phyloP scores from a whole-genome alignment of 2,329 filamentous ascomycete species.

The Conoideocrella luteorostrata region DNA sequence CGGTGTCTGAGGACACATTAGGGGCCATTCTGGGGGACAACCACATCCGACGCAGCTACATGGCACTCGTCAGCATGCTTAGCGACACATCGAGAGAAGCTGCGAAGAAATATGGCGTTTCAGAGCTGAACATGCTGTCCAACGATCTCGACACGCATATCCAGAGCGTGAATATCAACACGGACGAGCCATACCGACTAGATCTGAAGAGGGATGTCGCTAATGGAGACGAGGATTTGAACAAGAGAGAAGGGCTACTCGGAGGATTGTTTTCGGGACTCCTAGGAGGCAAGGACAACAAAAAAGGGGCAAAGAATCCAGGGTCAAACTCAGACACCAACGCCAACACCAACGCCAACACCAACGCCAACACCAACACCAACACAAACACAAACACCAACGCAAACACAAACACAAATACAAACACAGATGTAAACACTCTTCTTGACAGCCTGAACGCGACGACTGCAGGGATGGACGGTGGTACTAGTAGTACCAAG shows the following conservation, averaged over 20 bases:
- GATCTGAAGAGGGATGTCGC: background rate
- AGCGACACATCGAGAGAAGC: constrained; percentile 11
- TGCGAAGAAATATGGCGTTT: constrained; percentile 7
- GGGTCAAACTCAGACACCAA: background rate
- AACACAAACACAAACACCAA: too few species aligned
- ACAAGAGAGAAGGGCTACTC: background rate
- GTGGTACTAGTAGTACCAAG: background rate
- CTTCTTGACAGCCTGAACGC: too few species aligned
- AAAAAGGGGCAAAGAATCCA: background rate
- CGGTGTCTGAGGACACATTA: background rate
- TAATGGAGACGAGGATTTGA: background rate
- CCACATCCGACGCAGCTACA: constrained; percentile 12
- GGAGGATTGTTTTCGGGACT: too few species aligned
- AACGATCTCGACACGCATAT: constrained; percentile 12
- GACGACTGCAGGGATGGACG: background rate
- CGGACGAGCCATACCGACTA: constrained; percentile 7
- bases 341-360: too few species aligned
- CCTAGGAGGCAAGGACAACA: background rate
- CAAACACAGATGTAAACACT: too few species aligned
- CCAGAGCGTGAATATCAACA: constrained; percentile 8
- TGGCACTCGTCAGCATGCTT: constrained; percentile 12
- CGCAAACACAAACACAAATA: too few species aligned
- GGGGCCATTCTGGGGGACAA: background rate
- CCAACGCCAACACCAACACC: too few species aligned
- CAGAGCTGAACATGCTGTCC: constrained; percentile 9